Percentiles rank a stretch among this genome's conserved stretches.
These are phyloP conservation scores for Vachellia pachyceras DNA, from an alignment of 306 rosid species.

Conservation along the genomic window DNA sequence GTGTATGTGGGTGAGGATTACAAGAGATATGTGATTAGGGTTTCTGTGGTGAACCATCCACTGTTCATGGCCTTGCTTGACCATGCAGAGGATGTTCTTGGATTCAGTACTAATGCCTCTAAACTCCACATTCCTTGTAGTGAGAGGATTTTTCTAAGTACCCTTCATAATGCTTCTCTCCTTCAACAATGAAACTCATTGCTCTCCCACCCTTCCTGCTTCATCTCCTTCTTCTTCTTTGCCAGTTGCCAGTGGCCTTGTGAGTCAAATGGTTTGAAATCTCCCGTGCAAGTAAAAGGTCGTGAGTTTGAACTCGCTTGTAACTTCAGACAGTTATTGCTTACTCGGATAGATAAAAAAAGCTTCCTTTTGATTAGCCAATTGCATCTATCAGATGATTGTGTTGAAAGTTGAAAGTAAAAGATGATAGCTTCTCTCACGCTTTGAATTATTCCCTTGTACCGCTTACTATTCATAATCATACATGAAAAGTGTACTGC, in stretches of 20 bases:
- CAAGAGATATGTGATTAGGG: conserved; percentile 69
- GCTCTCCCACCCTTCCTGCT: too few species aligned
- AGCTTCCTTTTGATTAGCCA: neutral
- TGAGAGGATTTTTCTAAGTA: conserved; percentile 53
- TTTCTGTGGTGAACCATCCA: conserved; percentile 58
- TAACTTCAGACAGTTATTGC: too few species aligned
- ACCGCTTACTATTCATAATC: too few species aligned
- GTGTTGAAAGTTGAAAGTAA: neutral
- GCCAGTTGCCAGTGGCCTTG: too few species aligned
- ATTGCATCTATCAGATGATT: neutral
- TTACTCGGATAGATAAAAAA: too few species aligned
- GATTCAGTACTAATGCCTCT: conserved; percentile 49
- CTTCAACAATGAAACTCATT: neutral
- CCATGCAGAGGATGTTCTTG: conserved; percentile 69
- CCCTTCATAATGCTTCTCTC: conserved; percentile 47
- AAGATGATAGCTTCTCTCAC: neutral
- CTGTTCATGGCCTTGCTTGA: conserved; percentile 57
- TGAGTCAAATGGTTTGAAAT: too few species aligned
- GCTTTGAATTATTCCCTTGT: neutral
- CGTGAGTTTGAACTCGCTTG: too few species aligned
- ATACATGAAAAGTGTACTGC: too few species aligned
- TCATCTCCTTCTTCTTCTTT: too few species aligned
- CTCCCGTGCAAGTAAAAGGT: too few species aligned
- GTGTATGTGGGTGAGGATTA: conserved; percentile 73
- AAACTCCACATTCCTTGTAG: conserved; percentile 70